Percentiles rank a stretch among this genome's conserved stretches.
phyloP scores from a whole-genome alignment of 352 stramenopile species.

The Aphanomyces euteiches region DNA sequence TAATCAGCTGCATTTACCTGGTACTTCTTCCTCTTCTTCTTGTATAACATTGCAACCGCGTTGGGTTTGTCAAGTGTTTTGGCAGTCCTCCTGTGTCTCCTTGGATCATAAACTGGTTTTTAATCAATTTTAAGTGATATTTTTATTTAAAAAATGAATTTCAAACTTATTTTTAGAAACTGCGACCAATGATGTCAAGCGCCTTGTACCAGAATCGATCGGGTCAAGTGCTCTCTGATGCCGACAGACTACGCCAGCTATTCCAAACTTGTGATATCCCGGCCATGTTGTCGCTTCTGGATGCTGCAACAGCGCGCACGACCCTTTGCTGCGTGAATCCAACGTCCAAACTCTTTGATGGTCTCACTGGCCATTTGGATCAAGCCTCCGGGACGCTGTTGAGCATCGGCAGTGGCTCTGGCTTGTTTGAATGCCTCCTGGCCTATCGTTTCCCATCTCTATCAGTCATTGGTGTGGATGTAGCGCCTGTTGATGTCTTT shows the following conservation, averaged over 20 bases:
- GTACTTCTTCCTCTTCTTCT: background rate
- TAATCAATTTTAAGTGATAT: too few species aligned
- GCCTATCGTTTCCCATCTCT: background rate
- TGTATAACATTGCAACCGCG: background rate
- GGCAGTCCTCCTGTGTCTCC: too few species aligned
- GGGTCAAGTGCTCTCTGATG: background rate
- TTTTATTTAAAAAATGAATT: too few species aligned
- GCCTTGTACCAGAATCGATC: background rate
- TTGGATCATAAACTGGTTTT: too few species aligned
- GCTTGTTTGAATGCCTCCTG: conserved; percentile 19
- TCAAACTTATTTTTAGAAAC: too few species aligned
- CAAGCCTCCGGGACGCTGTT: background rate
- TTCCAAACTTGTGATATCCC: background rate
- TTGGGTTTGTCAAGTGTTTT: too few species aligned
- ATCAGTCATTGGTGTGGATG: conserved; percentile 13
- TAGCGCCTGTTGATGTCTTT: conserved; percentile 20
- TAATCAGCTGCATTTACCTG: background rate
- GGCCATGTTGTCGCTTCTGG: conserved; percentile 14
- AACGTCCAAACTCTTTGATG: background rate
- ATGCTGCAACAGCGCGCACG: background rate
- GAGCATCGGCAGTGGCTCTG: conserved; percentile 27
- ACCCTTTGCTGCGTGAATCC: conserved; percentile 27
- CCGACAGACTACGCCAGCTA: background rate
- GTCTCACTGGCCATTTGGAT: background rate
- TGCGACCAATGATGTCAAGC: background rate